Conservation (phyloP, 495 filamentous ascomycete species). For the Cryomyces minteri region DNA sequence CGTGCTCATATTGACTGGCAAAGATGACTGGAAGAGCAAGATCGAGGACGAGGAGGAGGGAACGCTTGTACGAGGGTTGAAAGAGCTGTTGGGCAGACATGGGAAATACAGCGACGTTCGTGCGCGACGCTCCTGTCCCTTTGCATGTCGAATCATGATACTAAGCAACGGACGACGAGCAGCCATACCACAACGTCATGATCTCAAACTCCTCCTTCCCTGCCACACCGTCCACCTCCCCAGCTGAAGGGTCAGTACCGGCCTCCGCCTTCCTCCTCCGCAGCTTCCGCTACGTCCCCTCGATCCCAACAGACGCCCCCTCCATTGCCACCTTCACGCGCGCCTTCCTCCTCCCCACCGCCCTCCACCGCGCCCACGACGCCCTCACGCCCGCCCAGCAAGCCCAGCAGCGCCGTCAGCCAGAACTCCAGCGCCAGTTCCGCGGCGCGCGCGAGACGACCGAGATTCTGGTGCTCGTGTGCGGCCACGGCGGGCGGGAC, state of each 20-base stretch:
- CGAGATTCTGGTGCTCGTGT: conserved; percentile 61
- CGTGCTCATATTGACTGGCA: conserved; percentile 63
- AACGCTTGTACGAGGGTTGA: conserved; percentile 55
- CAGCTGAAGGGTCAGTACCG: conserved; percentile 11
- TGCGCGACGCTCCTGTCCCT: conserved; percentile 2
- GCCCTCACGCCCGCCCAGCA: conserved; percentile 29
- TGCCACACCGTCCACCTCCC: conserved; percentile 18
- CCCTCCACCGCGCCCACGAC: conserved; percentile 38
- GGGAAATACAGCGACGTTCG: conserved; percentile 55
- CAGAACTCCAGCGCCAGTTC: conserved; percentile 21
- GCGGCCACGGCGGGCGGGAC: conserved; percentile 68
- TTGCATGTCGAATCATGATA: conserved; percentile 1
- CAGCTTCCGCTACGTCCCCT: conserved; percentile 57
- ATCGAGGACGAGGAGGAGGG: conserved; percentile 46
- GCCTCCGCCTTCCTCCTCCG: conserved; percentile 59
- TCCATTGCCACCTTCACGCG: conserved; percentile 34
- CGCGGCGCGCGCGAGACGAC: conserved; percentile 32
- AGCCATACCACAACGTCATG: conserved; percentile 70
- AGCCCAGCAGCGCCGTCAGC: conserved; percentile 15
- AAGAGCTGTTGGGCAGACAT: conserved; percentile 41
- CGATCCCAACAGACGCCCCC: conserved; percentile 35
- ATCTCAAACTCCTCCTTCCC: conserved; percentile 50
- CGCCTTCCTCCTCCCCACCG: conserved; percentile 36
- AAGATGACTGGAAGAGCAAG: conserved; percentile 55
- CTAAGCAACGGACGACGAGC: background rate